These are phyloP conservation scores for Xylaria venustula DNA, from an alignment of 495 filamentous ascomycete genomes.

Conservation along the genomic window DNA sequence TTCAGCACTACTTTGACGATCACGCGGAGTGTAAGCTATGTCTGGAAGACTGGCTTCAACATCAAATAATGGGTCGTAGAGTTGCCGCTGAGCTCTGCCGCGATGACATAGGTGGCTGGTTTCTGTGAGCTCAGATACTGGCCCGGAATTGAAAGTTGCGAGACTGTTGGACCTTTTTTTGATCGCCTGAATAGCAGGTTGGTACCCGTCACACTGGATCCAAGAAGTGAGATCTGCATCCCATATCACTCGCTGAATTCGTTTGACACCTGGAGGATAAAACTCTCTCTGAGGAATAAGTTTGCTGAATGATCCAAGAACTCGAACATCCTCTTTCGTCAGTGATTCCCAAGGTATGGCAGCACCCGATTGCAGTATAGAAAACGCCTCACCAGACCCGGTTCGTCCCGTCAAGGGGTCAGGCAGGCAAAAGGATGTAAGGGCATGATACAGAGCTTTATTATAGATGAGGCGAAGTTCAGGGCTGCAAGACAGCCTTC, in stretches of 20 bases:
- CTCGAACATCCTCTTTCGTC: slow-evolving; percentile 30
- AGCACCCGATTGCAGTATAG: slow-evolving; percentile 49
- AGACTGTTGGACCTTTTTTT: slow-evolving; percentile 36
- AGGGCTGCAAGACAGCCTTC: slow-evolving; percentile 45
- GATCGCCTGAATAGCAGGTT: slow-evolving; percentile 41
- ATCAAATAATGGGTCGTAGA: slow-evolving; percentile 37
- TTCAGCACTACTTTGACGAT: slow-evolving; percentile 16
- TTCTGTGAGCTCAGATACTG: neutral
- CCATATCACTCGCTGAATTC: slow-evolving; percentile 54
- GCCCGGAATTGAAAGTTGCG: slow-evolving; percentile 24
- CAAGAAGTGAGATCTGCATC: slow-evolving; percentile 38
- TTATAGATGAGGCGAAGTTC: slow-evolving; percentile 46
- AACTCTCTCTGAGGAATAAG: slow-evolving; percentile 53
- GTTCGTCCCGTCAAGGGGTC: slow-evolving; percentile 58
- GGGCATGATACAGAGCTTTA: slow-evolving; percentile 57
- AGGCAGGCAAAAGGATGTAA: slow-evolving; percentile 57
- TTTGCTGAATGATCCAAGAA: neutral
- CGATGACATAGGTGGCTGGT: slow-evolving; percentile 32
- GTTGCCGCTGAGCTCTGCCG: slow-evolving; percentile 33
- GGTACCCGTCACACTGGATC: slow-evolving; percentile 56
- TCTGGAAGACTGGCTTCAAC: slow-evolving; percentile 5
- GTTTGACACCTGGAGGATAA: slow-evolving; percentile 52
- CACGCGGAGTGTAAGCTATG: slow-evolving; percentile 21
- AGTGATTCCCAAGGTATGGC: slow-evolving; percentile 40
- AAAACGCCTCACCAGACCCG: slow-evolving; percentile 59